Base-by-base conservation (phyloP, 2,329 filamentous ascomycete species). In the Clonostachys solani region DNA sequence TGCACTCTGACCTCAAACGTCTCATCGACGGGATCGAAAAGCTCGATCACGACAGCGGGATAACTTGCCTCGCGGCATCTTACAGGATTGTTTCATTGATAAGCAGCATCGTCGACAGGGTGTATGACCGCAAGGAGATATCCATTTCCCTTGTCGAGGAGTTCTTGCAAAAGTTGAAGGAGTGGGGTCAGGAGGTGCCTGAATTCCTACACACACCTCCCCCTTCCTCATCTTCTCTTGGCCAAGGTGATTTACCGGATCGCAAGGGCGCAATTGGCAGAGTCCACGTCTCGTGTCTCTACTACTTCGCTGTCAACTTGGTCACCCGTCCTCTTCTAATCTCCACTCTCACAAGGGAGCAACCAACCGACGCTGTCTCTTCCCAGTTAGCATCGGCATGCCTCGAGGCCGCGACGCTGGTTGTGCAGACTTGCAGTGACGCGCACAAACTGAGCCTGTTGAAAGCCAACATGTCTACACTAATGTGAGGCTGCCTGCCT, bases 261-360 rank as follows among this genome's bases (percentile, higher is more conserved):
- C 56, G 55, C 1, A 61, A 67, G 16, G 65, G 63, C 1, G 66
- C 69, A 3, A 68, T 79, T 29, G 73, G 71, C 0, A 78, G 71
- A 19, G 65, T 80, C 2, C 77, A 81, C 47, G 70, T 82, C 7
- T 74, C 77, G 1, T 81, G 78, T 47, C 62, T 75, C 0, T 83
- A 83, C 52, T 81, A 83, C 52, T 79, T 81, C 46, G 75, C 77
- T 0, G 74, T 82, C 1, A 81, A 79, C 16, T 56, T 82, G 1
- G 74, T 78, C 4, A 81, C 78, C 0, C 66, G 79, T 1, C 79
- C 78, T 0, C 74, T 82, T 29, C 58, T 83, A 7, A 75, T 81
- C 18, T 74, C 69, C 12, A 65, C 69, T 5, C 58, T 81, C 2
- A 72, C 72, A 5, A 55, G 70, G 42, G 65, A 65, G 43, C 42